A percentile compares a stretch with the other conserved stretches of the same genome.
Conservation (phyloP, 108 stramenopile species). For the Mediolabrus comicus region DNA sequence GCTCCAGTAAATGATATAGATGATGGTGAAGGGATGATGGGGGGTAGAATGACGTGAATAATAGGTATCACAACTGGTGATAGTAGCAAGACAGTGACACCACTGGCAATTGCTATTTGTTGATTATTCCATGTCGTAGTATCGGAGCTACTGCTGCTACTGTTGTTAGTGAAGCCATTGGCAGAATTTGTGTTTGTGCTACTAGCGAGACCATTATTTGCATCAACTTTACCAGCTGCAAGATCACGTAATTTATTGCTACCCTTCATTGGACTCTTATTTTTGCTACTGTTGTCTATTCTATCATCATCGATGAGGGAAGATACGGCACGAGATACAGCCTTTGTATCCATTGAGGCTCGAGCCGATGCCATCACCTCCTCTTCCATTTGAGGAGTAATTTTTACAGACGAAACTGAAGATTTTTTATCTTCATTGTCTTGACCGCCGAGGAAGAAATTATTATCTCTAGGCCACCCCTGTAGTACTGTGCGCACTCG, state of each 20-base stretch:
- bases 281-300: neutral
- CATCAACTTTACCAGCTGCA: neutral
- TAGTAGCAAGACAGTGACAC: constrained; percentile 29
- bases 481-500: too few relatives aligned
- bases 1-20: constrained; percentile 45
- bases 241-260: constrained; percentile 3
- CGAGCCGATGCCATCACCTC: constrained; percentile 33
- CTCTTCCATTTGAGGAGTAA: constrained; percentile 34
- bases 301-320: constrained; percentile 7
- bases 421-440: neutral
- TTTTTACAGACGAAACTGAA: neutral
- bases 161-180: constrained; percentile 2
- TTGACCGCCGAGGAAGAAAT: too few relatives aligned
- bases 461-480: too few relatives aligned
- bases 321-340: constrained; percentile 34
- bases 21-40: constrained; percentile 37
- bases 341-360: constrained; percentile 23
- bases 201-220: neutral
- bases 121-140: constrained; percentile 25
- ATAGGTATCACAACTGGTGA: constrained; percentile 36
- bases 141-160: neutral
- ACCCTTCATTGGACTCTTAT: neutral
- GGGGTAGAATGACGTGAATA: constrained; percentile 35
- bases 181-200: neutral
- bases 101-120: constrained; percentile 45